Percentiles rank a stretch among this genome's conserved stretches.
phyloP scores from a whole-genome alignment of 345 rosid species.

The Arabis alpina region DNA sequence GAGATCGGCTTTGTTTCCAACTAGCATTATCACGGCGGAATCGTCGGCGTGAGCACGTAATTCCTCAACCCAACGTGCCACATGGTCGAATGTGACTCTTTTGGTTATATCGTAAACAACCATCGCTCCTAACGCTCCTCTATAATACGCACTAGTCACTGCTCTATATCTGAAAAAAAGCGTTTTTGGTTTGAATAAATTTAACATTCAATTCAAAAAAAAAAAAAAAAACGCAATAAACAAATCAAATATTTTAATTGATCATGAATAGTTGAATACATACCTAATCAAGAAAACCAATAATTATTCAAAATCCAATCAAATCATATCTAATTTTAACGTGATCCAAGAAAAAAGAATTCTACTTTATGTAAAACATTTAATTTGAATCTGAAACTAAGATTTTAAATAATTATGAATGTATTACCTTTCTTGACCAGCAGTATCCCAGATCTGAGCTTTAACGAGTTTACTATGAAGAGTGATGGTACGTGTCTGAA shows the following conservation, averaged over 20 bases:
- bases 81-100: slow-evolving; percentile 66
- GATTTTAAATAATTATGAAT: slow-evolving; percentile 12
- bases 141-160: slow-evolving; percentile 77
- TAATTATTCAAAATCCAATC: background rate
- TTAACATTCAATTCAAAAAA: too few species aligned
- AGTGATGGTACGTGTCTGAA: slow-evolving; percentile 72
- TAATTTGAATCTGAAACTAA: slow-evolving; percentile 17
- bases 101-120: slow-evolving; percentile 77
- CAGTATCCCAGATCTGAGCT: slow-evolving; percentile 98
- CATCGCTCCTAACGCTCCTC: slow-evolving; percentile 81
- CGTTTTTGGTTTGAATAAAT: too few species aligned
- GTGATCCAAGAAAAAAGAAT: slow-evolving; percentile 19
- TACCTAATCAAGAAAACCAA: slow-evolving; percentile 14
- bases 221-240: too few species aligned
- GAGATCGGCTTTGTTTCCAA: slow-evolving; percentile 83
- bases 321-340: background rate
- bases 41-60: slow-evolving; percentile 81
- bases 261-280: too few species aligned
- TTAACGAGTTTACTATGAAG: slow-evolving; percentile 65
- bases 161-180: slow-evolving; percentile 62
- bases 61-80: slow-evolving; percentile 76
- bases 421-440: slow-evolving; percentile 88
- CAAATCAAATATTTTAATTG: too few species aligned
- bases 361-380: background rate
- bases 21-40: slow-evolving; percentile 70